These are phyloP conservation scores for Tetrahymena malaccensis DNA, from an alignment of 73 alveolate genomes.

Conservation along the genomic window DNA sequence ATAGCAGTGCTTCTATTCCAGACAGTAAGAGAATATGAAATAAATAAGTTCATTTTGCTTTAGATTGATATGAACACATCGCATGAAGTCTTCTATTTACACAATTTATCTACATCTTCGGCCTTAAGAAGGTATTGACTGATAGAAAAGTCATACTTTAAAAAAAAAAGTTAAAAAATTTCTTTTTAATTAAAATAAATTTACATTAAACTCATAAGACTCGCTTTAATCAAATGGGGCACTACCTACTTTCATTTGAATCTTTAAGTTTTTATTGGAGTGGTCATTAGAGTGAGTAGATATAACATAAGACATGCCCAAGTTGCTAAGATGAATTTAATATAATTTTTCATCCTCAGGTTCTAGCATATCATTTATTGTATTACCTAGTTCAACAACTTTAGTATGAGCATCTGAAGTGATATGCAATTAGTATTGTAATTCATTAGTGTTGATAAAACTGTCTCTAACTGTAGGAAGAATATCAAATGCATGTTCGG, in stretches of 20 bases:
- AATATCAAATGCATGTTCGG: neutral
- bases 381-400: neutral
- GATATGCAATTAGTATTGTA: neutral
- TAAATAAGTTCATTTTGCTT: neutral
- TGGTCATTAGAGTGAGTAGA: neutral
- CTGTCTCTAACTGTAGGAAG: neutral
- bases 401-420: neutral
- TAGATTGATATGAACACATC: neutral
- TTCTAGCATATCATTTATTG: neutral
- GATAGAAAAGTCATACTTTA: neutral
- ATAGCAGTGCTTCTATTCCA: neutral
- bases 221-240: neutral
- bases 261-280: neutral
- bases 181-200: neutral
- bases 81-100: neutral
- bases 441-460: neutral
- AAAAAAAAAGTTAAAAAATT: neutral
- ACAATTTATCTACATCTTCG: neutral
- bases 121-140: neutral
- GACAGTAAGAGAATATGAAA: neutral
- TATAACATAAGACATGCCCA: neutral
- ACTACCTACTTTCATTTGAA: neutral
- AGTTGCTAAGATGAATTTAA: neutral
- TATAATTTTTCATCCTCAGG: neutral
- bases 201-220: neutral